These are phyloP conservation scores for Penicillium sp. DNA, from an alignment of 2,329 filamentous ascomycete genomes.

Conservation along the genomic window DNA sequence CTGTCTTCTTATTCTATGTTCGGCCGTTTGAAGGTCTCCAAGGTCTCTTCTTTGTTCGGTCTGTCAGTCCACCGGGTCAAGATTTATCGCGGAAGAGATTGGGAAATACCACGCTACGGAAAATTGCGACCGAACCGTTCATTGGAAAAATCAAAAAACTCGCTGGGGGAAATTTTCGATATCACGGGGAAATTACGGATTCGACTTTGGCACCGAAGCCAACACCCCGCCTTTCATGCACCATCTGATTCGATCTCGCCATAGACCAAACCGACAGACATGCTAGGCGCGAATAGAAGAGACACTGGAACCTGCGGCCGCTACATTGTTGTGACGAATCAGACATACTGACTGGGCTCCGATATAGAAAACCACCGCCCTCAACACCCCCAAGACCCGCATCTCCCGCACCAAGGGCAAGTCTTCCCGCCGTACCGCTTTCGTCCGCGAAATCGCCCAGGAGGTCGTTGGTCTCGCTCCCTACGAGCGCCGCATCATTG, in stretches of 20 bases:
- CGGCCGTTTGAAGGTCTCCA: constrained; percentile 12
- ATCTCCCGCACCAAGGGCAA: constrained; percentile 89
- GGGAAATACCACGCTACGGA: not conserved
- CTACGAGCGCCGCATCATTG: constrained; percentile 98
- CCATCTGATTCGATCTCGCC: constrained; percentile 1
- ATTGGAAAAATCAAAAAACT: not conserved
- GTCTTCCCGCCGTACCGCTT: constrained; percentile 93
- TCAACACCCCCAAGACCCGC: constrained; percentile 70
- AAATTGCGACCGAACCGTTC: not conserved
- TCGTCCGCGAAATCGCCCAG: constrained; percentile 96
- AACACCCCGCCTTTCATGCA: not conserved
- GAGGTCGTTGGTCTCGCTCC: constrained; percentile 94
- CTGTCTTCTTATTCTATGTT: constrained; percentile 12
- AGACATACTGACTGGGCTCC: constrained; percentile 42
- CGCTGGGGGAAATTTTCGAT: constrained; percentile 3
- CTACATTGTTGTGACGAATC: constrained; percentile 20
- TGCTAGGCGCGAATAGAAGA: not conserved
- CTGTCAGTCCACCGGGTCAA: constrained; percentile 14
- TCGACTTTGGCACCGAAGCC: constrained; percentile 5
- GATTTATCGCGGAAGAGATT: constrained; percentile 3
- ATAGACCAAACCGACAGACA: not conserved
- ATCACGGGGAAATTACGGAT: constrained; percentile 1
- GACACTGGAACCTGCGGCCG: constrained; percentile 2
- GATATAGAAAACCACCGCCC: constrained; percentile 75
- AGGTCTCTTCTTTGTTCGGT: constrained; percentile 19